A percentile compares a stretch with the other conserved stretches of the same genome.
Evolutionary conservation across 176 grass and related monocot genomes (phyloP).

Genomic region (Ensete ventricosum): DNA sequence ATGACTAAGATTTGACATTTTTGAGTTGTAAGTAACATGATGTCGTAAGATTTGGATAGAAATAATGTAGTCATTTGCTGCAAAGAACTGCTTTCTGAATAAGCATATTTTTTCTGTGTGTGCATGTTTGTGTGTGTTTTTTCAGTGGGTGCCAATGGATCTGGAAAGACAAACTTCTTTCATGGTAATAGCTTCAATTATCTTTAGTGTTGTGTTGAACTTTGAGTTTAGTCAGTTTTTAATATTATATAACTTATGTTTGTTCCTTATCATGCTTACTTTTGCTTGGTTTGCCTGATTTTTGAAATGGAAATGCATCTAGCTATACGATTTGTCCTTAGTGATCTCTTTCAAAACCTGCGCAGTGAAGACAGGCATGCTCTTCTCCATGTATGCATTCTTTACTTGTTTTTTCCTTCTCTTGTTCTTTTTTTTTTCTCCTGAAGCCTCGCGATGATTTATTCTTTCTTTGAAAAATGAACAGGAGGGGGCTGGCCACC

Average conservation of each 20-base stretch:
- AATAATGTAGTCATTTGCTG: neutral
- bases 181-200: constrained; percentile 51
- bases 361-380: constrained; percentile 85
- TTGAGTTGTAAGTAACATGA: too few species aligned
- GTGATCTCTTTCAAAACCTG: constrained; percentile 89
- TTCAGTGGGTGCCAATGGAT: constrained; percentile 99
- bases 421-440: constrained; percentile 19
- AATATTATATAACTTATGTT: neutral
- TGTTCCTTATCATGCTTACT: neutral
- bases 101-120: neutral
- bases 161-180: constrained; percentile 98
- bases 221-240: neutral
- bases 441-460: constrained; percentile 22
- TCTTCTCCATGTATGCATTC: constrained; percentile 78
- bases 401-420: constrained; percentile 20
- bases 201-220: neutral
- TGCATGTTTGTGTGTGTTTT: constrained; percentile 18
- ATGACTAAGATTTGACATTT: too few species aligned
- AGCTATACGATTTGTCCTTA: constrained; percentile 98
- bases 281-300: neutral
- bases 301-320: constrained; percentile 27
- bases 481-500: constrained; percentile 98
- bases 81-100: neutral
- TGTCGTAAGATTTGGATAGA: too few species aligned
- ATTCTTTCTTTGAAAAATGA: constrained; percentile 14